Conservation (phyloP, 1,284 basidiomycete species). For the Pascua guehoae region DNA sequence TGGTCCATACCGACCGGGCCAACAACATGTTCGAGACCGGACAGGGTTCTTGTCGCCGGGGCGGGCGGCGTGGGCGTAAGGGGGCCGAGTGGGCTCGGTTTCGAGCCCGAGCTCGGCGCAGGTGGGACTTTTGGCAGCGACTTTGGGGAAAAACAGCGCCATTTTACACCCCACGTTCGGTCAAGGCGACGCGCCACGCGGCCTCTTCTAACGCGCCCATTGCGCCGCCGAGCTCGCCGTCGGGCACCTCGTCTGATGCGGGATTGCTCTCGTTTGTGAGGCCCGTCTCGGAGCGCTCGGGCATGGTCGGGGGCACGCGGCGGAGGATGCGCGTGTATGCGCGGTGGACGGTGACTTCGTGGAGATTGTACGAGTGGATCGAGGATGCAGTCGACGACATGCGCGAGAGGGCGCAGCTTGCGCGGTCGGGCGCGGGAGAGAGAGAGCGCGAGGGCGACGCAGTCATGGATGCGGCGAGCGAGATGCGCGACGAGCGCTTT, state of each 20-base stretch:
- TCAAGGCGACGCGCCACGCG: slow-evolving; percentile 6
- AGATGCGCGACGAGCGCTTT: not conserved
- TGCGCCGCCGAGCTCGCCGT: not conserved
- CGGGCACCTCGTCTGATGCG: not conserved
- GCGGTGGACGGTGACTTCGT: slow-evolving; percentile 23
- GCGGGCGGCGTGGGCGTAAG: too few relatives aligned
- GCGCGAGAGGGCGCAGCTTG: slow-evolving; percentile 2
- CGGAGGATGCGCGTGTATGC: slow-evolving; percentile 22
- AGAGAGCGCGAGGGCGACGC: not conserved
- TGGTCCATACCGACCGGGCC: too few relatives aligned
- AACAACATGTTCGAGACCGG: too few relatives aligned
- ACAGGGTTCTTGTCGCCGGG: too few relatives aligned
- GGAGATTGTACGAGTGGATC: slow-evolving; percentile 10
- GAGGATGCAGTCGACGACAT: slow-evolving; percentile 9
- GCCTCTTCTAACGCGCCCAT: slow-evolving; percentile 10
- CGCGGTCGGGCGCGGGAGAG: too few relatives aligned
- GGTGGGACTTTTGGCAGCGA: too few relatives aligned
- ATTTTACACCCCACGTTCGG: slow-evolving; percentile 3
- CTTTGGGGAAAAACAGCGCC: too few relatives aligned
- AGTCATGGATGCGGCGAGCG: not conserved
- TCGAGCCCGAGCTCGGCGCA: too few relatives aligned
- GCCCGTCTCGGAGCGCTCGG: slow-evolving; percentile 4
- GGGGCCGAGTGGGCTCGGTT: too few relatives aligned
- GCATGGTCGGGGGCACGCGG: not conserved
- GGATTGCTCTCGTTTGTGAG: not conserved